These are phyloP conservation scores for Eucalyptus curtisii DNA, from an alignment of 345 rosid genomes.

Conservation along the genomic window DNA sequence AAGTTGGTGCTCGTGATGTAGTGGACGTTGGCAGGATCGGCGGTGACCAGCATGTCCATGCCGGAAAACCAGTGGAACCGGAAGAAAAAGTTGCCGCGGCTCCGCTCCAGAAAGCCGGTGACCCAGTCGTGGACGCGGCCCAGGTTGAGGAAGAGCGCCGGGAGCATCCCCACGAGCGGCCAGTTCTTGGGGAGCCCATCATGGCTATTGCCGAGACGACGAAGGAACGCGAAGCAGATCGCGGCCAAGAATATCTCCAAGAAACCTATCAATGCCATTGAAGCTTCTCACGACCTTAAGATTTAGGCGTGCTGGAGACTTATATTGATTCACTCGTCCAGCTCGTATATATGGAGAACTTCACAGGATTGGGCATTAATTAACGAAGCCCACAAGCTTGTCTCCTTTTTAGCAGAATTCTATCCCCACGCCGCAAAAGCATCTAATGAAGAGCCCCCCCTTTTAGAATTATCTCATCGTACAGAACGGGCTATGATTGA, in stretches of 20 bases:
- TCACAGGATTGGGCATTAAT: background rate
- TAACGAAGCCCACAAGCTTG: background rate
- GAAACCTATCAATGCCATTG: background rate
- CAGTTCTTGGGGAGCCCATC: conserved; percentile 11
- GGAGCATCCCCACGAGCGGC: conserved; percentile 53
- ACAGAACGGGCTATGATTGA: background rate
- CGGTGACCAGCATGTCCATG: conserved; percentile 19
- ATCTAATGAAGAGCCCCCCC: background rate
- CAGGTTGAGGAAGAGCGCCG: conserved; percentile 11
- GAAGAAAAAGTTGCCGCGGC: conserved; percentile 11
- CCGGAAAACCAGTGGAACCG: conserved; percentile 21
- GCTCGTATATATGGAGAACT: background rate
- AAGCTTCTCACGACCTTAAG: background rate
- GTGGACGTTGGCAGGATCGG: conserved; percentile 45
- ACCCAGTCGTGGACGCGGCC: conserved; percentile 17
- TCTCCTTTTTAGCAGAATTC: background rate
- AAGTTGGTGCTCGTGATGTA: conserved; percentile 48
- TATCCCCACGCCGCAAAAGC: background rate
- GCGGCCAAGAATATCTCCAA: conserved; percentile 16
- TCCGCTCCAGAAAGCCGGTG: conserved; percentile 6
- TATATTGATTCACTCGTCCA: background rate
- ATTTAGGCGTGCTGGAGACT: background rate
- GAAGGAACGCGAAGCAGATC: conserved; percentile 13
- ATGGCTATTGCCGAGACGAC: background rate
- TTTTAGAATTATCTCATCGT: background rate